phyloP scores from a whole-genome alignment of 768 basidiomycete species.

The Russula emetica region DNA sequence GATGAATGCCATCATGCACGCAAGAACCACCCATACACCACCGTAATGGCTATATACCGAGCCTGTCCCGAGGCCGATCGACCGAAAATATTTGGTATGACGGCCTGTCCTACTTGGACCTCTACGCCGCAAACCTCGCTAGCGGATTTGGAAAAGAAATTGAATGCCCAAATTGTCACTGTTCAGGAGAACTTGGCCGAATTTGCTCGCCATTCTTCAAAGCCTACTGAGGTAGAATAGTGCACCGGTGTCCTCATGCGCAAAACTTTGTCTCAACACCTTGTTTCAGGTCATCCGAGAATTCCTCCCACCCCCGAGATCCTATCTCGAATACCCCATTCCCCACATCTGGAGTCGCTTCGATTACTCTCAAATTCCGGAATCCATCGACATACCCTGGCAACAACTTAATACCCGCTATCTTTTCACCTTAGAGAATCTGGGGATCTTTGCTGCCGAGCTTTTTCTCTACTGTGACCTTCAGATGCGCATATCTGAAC shows the following conservation, averaged over 20 bases:
- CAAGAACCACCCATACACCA: conserved; percentile 55
- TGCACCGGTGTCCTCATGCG: not conserved
- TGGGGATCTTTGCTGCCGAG: conserved; percentile 75
- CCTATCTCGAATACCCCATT: conserved; percentile 51
- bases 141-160: conserved; percentile 56
- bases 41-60: conserved; percentile 56
- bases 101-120: conserved; percentile 86
- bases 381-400: conserved; percentile 48
- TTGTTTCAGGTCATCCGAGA: conserved; percentile 18
- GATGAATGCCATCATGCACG: conserved; percentile 56
- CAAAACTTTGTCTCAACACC: not conserved
- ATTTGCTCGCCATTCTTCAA: conserved; percentile 55
- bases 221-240: conserved; percentile 56
- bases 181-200: conserved; percentile 69
- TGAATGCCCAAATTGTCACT: conserved; percentile 71
- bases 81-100: conserved; percentile 93
- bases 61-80: conserved; percentile 40
- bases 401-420: conserved; percentile 60
- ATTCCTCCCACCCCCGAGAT: conserved; percentile 40
- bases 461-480: conserved; percentile 63
- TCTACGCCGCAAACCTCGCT: conserved; percentile 63
- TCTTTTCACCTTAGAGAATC: conserved; percentile 51
- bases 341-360: conserved; percentile 54
- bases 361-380: conserved; percentile 36
- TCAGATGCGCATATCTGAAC: conserved; percentile 44